A percentile compares a stretch with the other conserved stretches of the same genome.
Conservation (phyloP, 768 basidiomycete genomes). For the Russula dissimulans region DNA sequence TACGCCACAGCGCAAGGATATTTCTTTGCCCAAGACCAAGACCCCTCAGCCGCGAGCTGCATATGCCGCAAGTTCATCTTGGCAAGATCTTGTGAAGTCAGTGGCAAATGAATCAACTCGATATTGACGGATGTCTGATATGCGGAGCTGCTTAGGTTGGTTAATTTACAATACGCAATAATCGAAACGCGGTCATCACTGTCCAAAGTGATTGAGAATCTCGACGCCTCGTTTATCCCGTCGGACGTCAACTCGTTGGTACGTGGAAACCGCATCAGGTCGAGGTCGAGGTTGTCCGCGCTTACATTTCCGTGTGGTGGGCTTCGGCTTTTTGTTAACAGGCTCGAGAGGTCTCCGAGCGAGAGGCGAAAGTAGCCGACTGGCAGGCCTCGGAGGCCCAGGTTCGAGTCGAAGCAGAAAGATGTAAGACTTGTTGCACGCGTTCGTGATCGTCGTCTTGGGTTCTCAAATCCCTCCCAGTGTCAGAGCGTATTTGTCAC, state of each 20-base stretch:
- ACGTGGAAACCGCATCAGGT: background rate
- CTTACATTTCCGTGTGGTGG: background rate
- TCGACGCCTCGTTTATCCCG: conserved; percentile 37
- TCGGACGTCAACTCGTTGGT: conserved; percentile 6
- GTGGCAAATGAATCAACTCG: conserved; percentile 22
- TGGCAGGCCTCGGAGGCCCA: conserved; percentile 12
- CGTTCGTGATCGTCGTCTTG: conserved; percentile 1
- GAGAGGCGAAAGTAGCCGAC: conserved; percentile 46
- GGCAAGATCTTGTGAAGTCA: conserved; percentile 67
- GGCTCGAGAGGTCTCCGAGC: conserved; percentile 63
- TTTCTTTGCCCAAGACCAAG: conserved; percentile 3
- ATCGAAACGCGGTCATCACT: conserved; percentile 43
- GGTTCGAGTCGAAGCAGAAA: conserved; percentile 28
- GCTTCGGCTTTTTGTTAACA: conserved; percentile 29
- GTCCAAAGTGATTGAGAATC: conserved; percentile 37
- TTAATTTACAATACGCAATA: conserved; percentile 44
- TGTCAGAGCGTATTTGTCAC: conserved; percentile 33
- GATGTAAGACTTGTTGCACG: conserved; percentile 33
- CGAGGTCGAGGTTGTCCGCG: background rate
- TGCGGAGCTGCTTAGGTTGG: conserved; percentile 32
- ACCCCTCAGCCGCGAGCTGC: conserved; percentile 17
- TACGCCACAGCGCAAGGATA: conserved; percentile 4
- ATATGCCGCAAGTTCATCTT: conserved; percentile 41
- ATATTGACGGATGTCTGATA: background rate
- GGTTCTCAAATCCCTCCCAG: conserved; percentile 24